Evolutionary conservation across 2,329 filamentous ascomycete genomes (phyloP).

Genomic region (Sarocladium strictum): DNA sequence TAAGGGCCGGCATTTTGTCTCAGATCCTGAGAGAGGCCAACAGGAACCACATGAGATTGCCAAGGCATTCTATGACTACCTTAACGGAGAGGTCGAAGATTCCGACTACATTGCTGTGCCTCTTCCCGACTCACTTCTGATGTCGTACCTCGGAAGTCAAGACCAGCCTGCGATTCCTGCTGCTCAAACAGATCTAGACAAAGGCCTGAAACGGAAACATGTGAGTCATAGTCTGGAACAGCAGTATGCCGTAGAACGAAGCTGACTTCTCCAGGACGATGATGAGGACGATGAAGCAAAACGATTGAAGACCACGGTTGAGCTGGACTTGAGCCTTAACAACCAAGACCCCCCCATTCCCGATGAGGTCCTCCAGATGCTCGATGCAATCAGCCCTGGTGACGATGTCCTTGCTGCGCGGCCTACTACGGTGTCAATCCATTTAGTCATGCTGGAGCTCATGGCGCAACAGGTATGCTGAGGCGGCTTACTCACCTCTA

Average conservation of each 20-base stretch:
- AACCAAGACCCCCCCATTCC: constrained; percentile 21
- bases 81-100: constrained; percentile 30
- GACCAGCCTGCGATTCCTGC: constrained; percentile 15
- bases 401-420: constrained; percentile 3
- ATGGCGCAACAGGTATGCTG: constrained; percentile 31
- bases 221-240: too few species aligned
- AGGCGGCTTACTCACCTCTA: background rate
- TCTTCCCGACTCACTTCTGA: constrained; percentile 41
- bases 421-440: constrained; percentile 18
- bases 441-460: constrained; percentile 29
- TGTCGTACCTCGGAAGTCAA: constrained; percentile 1
- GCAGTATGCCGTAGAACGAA: too few species aligned
- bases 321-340: background rate
- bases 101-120: constrained; percentile 41
- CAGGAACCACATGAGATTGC: constrained; percentile 41
- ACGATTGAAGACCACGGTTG: constrained; percentile 15
- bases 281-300: constrained; percentile 22
- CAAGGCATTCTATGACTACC: constrained; percentile 37
- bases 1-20: constrained; percentile 30
- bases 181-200: constrained; percentile 16
- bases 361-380: constrained; percentile 23
- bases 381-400: constrained; percentile 14
- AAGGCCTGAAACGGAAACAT: constrained; percentile 40
- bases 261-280: constrained; percentile 16
- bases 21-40: constrained; percentile 32